phyloP scores from a whole-genome alignment of 805 yeast genomes.

The Limtongia smithiae region DNA sequence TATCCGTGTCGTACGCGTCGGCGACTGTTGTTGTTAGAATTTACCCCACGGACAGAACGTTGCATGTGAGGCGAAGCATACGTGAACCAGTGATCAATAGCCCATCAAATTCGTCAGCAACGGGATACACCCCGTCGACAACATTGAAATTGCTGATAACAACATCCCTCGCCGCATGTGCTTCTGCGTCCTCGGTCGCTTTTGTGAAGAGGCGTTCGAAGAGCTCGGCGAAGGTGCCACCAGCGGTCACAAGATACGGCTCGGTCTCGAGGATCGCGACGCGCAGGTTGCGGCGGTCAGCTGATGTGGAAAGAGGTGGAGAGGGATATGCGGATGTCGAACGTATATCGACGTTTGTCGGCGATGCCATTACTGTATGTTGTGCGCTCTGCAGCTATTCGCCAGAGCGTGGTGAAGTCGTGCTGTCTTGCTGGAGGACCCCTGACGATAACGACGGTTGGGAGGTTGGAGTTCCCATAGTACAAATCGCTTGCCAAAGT shows the following conservation, averaged over 20 bases:
- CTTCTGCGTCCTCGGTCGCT: conserved; percentile 31
- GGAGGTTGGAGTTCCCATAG: no score
- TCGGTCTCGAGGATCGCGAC: conserved; percentile 40
- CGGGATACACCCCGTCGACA: conserved; percentile 35
- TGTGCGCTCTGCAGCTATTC: no score
- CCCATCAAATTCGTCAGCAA: conserved; percentile 32
- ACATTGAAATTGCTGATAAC: conserved; percentile 33
- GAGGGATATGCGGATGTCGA: neutral
- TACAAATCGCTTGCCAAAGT: no score
- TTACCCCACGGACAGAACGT: no score
- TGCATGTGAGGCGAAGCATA: no score
- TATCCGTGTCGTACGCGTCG: no score
- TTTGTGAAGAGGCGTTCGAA: conserved; percentile 33
- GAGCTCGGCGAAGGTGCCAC: conserved; percentile 38
- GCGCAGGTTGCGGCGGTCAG: conserved; percentile 5
- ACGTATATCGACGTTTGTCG: neutral
- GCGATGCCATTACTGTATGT: no score
- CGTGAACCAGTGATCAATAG: conserved; percentile 42
- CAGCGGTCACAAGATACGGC: conserved; percentile 29
- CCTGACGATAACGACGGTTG: no score
- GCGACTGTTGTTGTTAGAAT: no score
- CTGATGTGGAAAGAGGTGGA: neutral
- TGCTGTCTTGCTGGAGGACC: no score
- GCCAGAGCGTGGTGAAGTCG: neutral
- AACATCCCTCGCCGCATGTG: conserved; percentile 12